Evolutionary conservation across 2,329 filamentous ascomycete species (phyloP).

Genomic region (Aspergillus aculeatinus): DNA sequence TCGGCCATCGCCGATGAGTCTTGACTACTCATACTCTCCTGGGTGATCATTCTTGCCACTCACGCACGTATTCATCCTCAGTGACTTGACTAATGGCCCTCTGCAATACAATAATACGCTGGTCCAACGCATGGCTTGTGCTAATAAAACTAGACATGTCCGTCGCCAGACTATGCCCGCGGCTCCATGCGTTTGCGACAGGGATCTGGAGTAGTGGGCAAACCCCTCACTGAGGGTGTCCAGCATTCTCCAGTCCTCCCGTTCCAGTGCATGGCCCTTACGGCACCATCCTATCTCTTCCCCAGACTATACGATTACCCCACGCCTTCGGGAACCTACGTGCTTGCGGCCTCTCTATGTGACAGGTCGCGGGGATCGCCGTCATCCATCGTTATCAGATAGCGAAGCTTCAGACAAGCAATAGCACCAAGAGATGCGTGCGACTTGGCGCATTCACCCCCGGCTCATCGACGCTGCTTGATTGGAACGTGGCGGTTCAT

Average conservation of each 20-base stretch:
- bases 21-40: not conserved
- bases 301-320: conserved; percentile 8
- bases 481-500: not conserved
- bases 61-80: not conserved
- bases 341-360: not conserved
- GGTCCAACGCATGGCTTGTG: not conserved
- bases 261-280: not conserved
- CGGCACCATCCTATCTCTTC: conserved; percentile 1
- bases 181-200: not conserved
- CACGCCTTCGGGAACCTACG: conserved; percentile 15
- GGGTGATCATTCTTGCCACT: not conserved
- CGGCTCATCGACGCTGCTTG: not conserved
- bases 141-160: not conserved
- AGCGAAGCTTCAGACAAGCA: conserved; percentile 10
- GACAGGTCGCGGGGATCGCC: conserved; percentile 12
- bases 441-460: not conserved
- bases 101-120: not conserved
- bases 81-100: not conserved
- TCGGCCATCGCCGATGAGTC: not conserved
- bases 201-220: not conserved
- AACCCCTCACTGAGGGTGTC: not conserved
- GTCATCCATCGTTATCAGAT: conserved; percentile 6
- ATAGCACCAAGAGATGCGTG: not conserved
- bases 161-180: not conserved
- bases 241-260: not conserved